phyloP scores from a whole-genome alignment of 2,329 filamentous ascomycete species.

The Septoria petroselini region DNA sequence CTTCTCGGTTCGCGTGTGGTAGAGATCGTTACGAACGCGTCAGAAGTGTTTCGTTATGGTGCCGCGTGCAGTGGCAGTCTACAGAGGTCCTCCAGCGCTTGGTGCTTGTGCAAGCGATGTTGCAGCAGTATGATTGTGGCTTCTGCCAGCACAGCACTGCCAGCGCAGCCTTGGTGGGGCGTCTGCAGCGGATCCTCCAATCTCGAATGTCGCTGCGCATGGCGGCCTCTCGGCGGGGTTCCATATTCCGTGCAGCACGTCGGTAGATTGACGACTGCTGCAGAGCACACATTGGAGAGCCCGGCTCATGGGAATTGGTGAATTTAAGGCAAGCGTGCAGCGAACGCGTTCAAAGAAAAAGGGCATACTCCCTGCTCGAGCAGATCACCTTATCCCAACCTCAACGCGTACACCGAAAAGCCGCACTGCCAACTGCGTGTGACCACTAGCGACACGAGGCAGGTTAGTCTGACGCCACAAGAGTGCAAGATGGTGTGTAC shows the following conservation, averaged over 20 bases:
- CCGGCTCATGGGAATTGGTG: constrained; percentile 1
- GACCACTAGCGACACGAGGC: not conserved
- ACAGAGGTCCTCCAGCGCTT: too few species aligned
- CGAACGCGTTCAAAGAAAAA: not conserved
- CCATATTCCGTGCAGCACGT: constrained; percentile 9
- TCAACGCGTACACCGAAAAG: not conserved
- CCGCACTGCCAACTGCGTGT: not conserved
- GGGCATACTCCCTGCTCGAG: not conserved
- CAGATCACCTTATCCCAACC: not conserved
- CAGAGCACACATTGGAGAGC: constrained; percentile 2
- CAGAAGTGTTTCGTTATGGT: too few species aligned
- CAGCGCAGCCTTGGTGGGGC: constrained; percentile 5
- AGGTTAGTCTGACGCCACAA: not conserved
- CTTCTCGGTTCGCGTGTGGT: too few species aligned
- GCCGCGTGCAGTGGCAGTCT: not conserved
- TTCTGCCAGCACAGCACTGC: constrained; percentile 1
- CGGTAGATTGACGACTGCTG: not conserved
- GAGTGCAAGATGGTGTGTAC: not conserved
- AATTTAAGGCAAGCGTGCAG: not conserved
- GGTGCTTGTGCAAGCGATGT: not conserved
- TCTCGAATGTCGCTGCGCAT: constrained; percentile 5
- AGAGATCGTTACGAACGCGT: too few species aligned
- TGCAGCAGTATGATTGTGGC: not conserved
- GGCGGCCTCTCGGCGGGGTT: constrained; percentile 13
- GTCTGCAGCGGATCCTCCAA: constrained; percentile 5